Conservation (phyloP, 108 stramenopile species). For the Cyclotella cryptica region DNA sequence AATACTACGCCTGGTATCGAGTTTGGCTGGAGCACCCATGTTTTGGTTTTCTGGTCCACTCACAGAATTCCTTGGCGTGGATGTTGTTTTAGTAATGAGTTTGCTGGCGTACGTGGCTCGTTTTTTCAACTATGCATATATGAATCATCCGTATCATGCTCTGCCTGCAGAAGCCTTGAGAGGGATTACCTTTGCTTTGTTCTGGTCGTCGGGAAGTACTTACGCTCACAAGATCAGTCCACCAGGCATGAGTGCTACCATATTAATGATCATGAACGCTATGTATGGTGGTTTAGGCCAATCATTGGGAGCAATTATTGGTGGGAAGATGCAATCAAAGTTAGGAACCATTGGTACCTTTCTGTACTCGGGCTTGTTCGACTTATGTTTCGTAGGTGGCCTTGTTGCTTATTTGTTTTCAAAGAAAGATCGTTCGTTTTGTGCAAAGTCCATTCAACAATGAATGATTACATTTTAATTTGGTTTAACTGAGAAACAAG, state of each 20-base stretch:
- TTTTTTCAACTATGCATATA: constrained; percentile 91
- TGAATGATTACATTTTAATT: background rate
- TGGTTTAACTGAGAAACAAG: too few species aligned
- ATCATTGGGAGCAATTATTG: constrained; percentile 91
- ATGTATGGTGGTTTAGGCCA: constrained; percentile 97
- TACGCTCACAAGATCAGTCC: constrained; percentile 92
- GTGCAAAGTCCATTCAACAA: constrained; percentile 13
- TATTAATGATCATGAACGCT: constrained; percentile 93
- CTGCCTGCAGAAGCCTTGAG: constrained; percentile 93
- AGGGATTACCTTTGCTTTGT: constrained; percentile 93
- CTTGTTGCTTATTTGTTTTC: constrained; percentile 69
- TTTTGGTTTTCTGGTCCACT: constrained; percentile 88
- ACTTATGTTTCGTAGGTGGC: constrained; percentile 71
- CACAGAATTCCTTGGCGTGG: constrained; percentile 80
- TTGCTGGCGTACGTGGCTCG: constrained; percentile 84
- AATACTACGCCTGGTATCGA: constrained; percentile 83
- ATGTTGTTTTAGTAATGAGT: constrained; percentile 83
- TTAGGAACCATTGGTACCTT: constrained; percentile 82
- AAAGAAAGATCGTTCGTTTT: constrained; percentile 58
- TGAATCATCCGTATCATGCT: constrained; percentile 86
- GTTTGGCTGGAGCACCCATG: constrained; percentile 93
- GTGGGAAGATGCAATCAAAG: constrained; percentile 87
- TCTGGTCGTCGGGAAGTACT: constrained; percentile 93
- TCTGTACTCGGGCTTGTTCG: constrained; percentile 72
- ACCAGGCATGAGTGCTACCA: constrained; percentile 88